Percentiles rank a stretch among this genome's conserved stretches.
Evolutionary conservation across 768 basidiomycete genomes (phyloP).

Genomic region (Lentinula aciculospora): DNA sequence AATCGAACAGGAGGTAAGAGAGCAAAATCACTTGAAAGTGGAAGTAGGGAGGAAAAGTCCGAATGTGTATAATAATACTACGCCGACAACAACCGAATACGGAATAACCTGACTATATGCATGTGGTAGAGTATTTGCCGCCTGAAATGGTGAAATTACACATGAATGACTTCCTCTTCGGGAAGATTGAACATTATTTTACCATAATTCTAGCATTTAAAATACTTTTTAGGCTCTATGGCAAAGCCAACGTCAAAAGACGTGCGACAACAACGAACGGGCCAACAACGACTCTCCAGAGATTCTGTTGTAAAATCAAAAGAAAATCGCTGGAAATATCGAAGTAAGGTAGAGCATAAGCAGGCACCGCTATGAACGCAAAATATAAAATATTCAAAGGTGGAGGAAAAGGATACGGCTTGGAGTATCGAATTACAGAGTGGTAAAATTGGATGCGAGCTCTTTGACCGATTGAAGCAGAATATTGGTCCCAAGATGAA

Average conservation of each 20-base stretch:
- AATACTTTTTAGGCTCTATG: neutral
- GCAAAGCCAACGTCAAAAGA: neutral
- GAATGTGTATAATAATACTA: neutral
- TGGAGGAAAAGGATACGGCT: constrained; percentile 39
- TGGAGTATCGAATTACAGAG: constrained; percentile 28
- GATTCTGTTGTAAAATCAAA: constrained; percentile 19
- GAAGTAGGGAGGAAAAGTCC: neutral
- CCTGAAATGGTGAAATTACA: too few species aligned
- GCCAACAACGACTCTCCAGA: constrained; percentile 39
- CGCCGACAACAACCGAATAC: neutral
- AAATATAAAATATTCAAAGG: constrained; percentile 43
- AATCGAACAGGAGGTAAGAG: neutral
- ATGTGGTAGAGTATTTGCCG: too few species aligned
- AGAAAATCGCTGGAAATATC: constrained; percentile 15
- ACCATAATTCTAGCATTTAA: too few species aligned
- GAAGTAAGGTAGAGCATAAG: constrained; percentile 10
- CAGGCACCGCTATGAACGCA: constrained; percentile 18
- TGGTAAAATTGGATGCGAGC: constrained; percentile 37
- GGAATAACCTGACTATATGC: neutral
- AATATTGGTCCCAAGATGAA: constrained; percentile 44
- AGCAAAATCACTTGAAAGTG: neutral
- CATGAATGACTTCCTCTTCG: too few species aligned
- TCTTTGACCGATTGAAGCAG: constrained; percentile 30
- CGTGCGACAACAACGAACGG: constrained; percentile 26
- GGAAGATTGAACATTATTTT: too few species aligned